Evolutionary conservation across 202 grass and related monocot genomes (phyloP).

Genomic region (Alloteropsis angusta): DNA sequence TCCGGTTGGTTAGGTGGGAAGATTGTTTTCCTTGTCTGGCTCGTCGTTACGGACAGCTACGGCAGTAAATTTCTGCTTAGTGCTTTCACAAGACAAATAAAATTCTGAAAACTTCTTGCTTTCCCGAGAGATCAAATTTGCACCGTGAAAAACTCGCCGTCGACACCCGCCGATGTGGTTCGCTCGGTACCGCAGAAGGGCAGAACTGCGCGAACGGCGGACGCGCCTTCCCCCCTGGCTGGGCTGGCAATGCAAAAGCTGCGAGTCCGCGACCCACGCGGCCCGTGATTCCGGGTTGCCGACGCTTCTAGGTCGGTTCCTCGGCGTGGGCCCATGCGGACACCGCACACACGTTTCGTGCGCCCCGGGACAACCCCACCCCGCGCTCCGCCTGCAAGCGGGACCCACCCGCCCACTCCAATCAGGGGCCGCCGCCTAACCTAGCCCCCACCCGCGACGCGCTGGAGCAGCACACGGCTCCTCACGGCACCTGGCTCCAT

Average conservation of each 20-base stretch:
- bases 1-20: too few relatives aligned
- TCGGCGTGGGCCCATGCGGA: neutral
- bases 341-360: slow-evolving; percentile 32
- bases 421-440: neutral
- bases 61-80: too few relatives aligned
- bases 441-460: neutral
- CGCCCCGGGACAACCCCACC: neutral
- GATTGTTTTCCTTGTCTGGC: too few relatives aligned
- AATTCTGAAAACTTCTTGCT: too few relatives aligned
- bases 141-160: too few relatives aligned
- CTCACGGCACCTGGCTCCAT: fast-evolving
- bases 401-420: neutral
- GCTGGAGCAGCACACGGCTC: neutral
- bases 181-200: neutral
- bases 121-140: too few relatives aligned
- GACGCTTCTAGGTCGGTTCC: slow-evolving; percentile 39
- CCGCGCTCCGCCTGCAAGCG: neutral
- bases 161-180: neutral
- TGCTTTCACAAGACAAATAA: too few relatives aligned
- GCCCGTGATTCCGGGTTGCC: slow-evolving; percentile 6
- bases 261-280: slow-evolving; percentile 21
- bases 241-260: slow-evolving; percentile 8
- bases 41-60: too few relatives aligned
- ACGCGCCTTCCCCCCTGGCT: neutral
- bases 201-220: neutral